Base-by-base conservation (phyloP, 1,139 yeast species). In the Zygotorulaspora mrakii region DNA sequence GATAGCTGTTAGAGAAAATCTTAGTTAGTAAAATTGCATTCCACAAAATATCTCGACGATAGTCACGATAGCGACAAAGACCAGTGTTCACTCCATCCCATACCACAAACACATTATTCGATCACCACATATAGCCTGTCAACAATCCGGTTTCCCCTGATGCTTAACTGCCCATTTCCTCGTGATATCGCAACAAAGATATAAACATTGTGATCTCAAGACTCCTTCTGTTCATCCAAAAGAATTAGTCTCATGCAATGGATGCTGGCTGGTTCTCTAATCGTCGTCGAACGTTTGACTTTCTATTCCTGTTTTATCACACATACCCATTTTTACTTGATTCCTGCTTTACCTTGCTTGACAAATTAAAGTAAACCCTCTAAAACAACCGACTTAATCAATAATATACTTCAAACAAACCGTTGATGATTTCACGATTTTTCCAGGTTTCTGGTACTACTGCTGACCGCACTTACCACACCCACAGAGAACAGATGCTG, bases 1-100 rank as follows among this genome's bases (percentile, higher is more conserved):
- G 79, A 91, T 87, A 76, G 97, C 97, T 91, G 74, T 70, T 60
- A 17, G 18, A 21, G 38, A 5, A 29, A 31, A n/a, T 3, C 9
- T 2, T 31, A 37, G 41, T 37, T 64, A 37, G 37, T 38, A 33
- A 11, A 27, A n/a, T n/a, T n/a, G n/a, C n/a, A n/a, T n/a, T n/a
- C n/a, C n/a, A n/a, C n/a, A n/a, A n/a, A n/a, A 9, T 9, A 25
- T 25, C 14, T 8, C 29, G n/a, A 22, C 18, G n/a, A 8, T 14
- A 10, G 25, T 3, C 7, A 13, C n/a, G 25, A 33, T 33, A 24
- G 31, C 31, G 31, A 35, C 20, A 20, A 33, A 34, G 9, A 23
- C 11, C 12, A 24, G 12, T 6, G 13, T n/a, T 24, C 27, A 24
- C n/a, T 24, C 12, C 27, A n/a, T n/a, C n/a, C n/a, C n/a, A n/a